phyloP scores from a whole-genome alignment of 169 alveolate genomes.

The Eimeria necatrix region DNA sequence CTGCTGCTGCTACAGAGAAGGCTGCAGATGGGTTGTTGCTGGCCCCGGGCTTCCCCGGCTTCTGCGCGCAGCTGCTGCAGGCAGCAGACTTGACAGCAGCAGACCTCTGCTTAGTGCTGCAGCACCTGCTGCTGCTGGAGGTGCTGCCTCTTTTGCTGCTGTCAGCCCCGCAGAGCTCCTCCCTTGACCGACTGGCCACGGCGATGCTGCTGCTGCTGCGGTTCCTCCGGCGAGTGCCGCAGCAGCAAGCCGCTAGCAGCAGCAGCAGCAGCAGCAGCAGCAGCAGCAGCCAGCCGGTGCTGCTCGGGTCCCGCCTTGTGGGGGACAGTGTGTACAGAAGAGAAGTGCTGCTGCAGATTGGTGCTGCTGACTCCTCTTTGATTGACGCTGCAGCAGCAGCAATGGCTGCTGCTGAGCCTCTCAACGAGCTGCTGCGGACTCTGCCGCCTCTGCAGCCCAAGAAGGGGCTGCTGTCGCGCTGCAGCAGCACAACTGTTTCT shows the following conservation, averaged over 20 bases:
- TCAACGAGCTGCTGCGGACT: conserved; percentile 17
- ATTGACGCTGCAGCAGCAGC: conserved; percentile 76
- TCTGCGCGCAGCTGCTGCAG: conserved; percentile 58
- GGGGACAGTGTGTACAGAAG: conserved; percentile 29
- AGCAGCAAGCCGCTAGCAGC: not conserved
- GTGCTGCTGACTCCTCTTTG: conserved; percentile 42
- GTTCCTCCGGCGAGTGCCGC: conserved; percentile 34
- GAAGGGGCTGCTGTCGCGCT: not conserved
- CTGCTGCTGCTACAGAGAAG: conserved; percentile 1
- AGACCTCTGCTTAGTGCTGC: conserved; percentile 18
- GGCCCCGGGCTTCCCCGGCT: conserved; percentile 14
- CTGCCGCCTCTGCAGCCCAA: conserved; percentile 48
- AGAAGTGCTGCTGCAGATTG: conserved; percentile 53
- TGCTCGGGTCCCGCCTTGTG: conserved; percentile 53
- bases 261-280: conserved; percentile 57
- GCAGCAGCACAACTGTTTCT: conserved; percentile 41
- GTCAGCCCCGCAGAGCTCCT: not conserved
- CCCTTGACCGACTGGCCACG: not conserved
- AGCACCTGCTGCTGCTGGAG: conserved; percentile 72
- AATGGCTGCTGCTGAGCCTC: conserved; percentile 60
- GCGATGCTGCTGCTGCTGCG: conserved; percentile 80
- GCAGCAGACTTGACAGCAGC: conserved; percentile 61
- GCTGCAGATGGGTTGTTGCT: conserved; percentile 9
- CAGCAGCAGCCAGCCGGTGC: conserved; percentile 43
- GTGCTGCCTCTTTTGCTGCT: conserved; percentile 58